These are phyloP conservation scores for Teratosphaeria nubilosa DNA, from an alignment of 2,329 filamentous ascomycete species.

Conservation along the genomic window DNA sequence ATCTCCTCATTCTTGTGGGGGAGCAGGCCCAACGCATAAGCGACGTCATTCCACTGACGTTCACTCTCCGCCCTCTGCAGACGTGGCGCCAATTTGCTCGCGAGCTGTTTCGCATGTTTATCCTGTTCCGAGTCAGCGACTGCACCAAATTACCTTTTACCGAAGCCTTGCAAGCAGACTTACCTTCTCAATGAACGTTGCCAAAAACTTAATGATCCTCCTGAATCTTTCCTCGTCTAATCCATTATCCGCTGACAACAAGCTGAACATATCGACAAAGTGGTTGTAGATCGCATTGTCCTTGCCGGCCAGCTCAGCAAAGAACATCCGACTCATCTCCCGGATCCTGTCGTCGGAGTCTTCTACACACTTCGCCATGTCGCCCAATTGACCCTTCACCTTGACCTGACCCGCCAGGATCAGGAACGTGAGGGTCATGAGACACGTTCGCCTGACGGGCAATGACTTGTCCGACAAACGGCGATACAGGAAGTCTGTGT, in stretches of 20 bases:
- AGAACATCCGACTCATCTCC: constrained; percentile 95
- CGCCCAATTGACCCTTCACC: constrained; percentile 94
- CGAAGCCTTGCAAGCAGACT: constrained; percentile 12
- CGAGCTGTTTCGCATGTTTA: constrained; percentile 90
- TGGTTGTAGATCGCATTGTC: constrained; percentile 99
- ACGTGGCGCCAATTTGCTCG: constrained; percentile 82
- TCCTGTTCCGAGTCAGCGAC: constrained; percentile 47
- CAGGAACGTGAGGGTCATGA: constrained; percentile 97
- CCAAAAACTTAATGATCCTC: constrained; percentile 81
- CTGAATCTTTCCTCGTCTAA: constrained; percentile 79
- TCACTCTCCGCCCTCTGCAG: constrained; percentile 81
- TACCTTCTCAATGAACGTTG: constrained; percentile 97
- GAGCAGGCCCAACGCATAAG: constrained; percentile 77
- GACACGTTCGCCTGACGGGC: constrained; percentile 89
- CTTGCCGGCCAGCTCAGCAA: constrained; percentile 92
- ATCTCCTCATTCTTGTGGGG: constrained; percentile 94
- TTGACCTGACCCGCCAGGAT: constrained; percentile 97
- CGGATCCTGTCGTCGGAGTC: constrained; percentile 91
- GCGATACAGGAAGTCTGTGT: constrained; percentile 94
- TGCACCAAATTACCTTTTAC: neutral
- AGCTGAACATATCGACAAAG: constrained; percentile 97
- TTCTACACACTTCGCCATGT: constrained; percentile 98
- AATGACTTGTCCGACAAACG: constrained; percentile 79
- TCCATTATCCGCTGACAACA: constrained; percentile 70
- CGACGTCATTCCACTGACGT: constrained; percentile 94